phyloP scores from a whole-genome alignment of 306 rosid species.

The Parietaria judaica region DNA sequence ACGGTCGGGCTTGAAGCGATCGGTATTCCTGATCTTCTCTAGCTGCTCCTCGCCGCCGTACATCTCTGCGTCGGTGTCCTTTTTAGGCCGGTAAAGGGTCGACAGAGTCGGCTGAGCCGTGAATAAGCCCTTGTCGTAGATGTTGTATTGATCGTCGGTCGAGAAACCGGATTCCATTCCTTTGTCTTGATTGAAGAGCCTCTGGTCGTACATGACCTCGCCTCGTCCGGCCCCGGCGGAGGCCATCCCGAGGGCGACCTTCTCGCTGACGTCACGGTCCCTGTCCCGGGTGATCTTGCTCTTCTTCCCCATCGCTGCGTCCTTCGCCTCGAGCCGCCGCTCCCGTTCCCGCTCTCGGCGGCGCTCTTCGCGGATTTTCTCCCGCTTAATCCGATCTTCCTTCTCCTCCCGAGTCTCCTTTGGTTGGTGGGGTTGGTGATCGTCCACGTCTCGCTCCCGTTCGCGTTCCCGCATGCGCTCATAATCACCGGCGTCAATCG shows the following conservation, averaged over 20 bases:
- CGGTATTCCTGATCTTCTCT: conserved; percentile 88
- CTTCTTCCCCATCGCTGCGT: conserved; percentile 86
- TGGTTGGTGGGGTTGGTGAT: conserved; percentile 36
- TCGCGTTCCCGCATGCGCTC: conserved; percentile 51
- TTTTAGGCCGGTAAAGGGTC: conserved; percentile 81
- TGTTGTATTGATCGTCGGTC: conserved; percentile 85
- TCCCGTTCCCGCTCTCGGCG: conserved; percentile 87
- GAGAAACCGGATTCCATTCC: conserved; percentile 90
- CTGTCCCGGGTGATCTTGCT: conserved; percentile 89
- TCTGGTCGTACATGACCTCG: conserved; percentile 85
- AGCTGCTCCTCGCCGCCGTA: conserved; percentile 87
- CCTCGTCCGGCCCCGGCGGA: conserved; percentile 57
- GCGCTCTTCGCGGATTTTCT: conserved; percentile 83
- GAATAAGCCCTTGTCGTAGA: conserved; percentile 75
- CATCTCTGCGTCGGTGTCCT: conserved; percentile 58
- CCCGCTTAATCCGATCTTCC: conserved; percentile 56
- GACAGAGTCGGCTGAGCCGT: conserved; percentile 81
- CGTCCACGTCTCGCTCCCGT: conserved; percentile 31
- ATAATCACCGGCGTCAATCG: conserved; percentile 44
- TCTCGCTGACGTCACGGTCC: conserved; percentile 91
- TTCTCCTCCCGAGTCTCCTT: conserved; percentile 67
- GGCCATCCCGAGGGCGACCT: conserved; percentile 95
- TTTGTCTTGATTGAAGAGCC: conserved; percentile 89
- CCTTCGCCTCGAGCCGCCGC: conserved; percentile 87
- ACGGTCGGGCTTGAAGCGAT: conserved; percentile 78